phyloP scores from a whole-genome alignment of 768 basidiomycete genomes.

The Leccinum broughii region DNA sequence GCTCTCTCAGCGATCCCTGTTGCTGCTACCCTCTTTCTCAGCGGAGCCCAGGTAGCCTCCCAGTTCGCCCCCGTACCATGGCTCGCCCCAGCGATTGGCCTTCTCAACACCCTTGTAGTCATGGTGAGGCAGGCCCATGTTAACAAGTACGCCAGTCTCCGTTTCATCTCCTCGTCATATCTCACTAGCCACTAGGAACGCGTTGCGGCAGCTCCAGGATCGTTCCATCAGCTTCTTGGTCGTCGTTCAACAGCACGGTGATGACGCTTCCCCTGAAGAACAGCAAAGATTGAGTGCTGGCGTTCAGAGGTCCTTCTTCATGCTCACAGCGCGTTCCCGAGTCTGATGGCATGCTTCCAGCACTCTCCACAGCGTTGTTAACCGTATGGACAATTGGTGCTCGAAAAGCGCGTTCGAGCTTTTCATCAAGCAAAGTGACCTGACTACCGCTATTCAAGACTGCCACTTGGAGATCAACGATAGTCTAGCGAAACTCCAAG shows the following conservation, averaged over 20 bases:
- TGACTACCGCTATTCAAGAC: conserved; percentile 43
- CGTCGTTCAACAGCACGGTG: conserved; percentile 37
- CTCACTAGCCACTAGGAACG: conserved; percentile 32
- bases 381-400: conserved; percentile 47
- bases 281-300: conserved; percentile 35
- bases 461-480: conserved; percentile 48
- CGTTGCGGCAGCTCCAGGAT: conserved; percentile 46
- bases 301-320: conserved; percentile 32
- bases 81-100: conserved; percentile 42
- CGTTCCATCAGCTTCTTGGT: conserved; percentile 46
- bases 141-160: conserved; percentile 42
- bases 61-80: conserved; percentile 51
- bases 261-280: conserved; percentile 28
- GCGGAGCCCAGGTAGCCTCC: conserved; percentile 45
- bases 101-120: conserved; percentile 44
- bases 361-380: conserved; percentile 37
- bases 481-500: conserved; percentile 50
- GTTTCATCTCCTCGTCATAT: neutral
- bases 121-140: conserved; percentile 47
- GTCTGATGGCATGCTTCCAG: conserved; percentile 22
- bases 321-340: neutral
- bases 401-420: conserved; percentile 40
- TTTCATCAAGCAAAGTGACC: conserved; percentile 47
- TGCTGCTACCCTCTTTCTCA: conserved; percentile 15
- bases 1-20: conserved; percentile 12